Percentiles rank a stretch among this genome's conserved stretches.
These are phyloP conservation scores for Letharia columbiana DNA, from an alignment of 495 filamentous ascomycete species.

Conservation along the genomic window DNA sequence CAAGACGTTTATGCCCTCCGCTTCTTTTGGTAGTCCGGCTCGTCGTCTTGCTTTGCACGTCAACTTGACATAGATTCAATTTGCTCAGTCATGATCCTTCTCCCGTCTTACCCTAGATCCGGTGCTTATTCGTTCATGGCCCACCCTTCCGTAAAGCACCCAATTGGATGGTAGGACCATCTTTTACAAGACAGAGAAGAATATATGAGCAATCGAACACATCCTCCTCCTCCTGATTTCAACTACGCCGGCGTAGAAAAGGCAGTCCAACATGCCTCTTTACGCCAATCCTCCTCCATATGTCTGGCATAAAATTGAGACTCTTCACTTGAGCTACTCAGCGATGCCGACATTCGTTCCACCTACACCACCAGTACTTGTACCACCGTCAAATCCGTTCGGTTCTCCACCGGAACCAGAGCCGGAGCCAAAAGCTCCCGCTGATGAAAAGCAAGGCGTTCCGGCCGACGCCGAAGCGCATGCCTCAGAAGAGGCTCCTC, in stretches of 20 bases:
- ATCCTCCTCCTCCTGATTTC: background rate
- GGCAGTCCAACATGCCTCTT: conserved; percentile 4
- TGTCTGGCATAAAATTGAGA: conserved; percentile 11
- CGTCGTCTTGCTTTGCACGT: background rate
- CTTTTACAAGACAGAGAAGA: background rate
- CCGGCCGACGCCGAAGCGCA: conserved; percentile 1
- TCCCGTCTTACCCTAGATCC: conserved; percentile 3
- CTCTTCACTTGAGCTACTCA: conserved; percentile 2
- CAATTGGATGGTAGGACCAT: conserved; percentile 8
- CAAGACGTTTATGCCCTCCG: background rate
- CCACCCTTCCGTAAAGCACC: conserved; percentile 11
- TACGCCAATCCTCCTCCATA: conserved; percentile 1
- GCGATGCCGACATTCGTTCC: conserved; percentile 1
- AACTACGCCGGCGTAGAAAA: background rate
- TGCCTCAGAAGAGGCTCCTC: background rate
- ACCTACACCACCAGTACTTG: conserved; percentile 10
- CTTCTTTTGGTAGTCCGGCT: conserved; percentile 2
- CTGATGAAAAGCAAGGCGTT: background rate
- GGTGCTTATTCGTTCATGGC: conserved; percentile 10
- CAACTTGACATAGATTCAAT: background rate
- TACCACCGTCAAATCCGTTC: conserved; percentile 2
- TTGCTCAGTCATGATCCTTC: background rate
- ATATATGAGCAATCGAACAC: background rate
- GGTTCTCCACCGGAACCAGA: background rate
- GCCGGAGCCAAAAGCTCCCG: conserved; percentile 6